Base-by-base conservation (phyloP, 768 basidiomycete genomes). In the Sarcomyxa edulis region DNA sequence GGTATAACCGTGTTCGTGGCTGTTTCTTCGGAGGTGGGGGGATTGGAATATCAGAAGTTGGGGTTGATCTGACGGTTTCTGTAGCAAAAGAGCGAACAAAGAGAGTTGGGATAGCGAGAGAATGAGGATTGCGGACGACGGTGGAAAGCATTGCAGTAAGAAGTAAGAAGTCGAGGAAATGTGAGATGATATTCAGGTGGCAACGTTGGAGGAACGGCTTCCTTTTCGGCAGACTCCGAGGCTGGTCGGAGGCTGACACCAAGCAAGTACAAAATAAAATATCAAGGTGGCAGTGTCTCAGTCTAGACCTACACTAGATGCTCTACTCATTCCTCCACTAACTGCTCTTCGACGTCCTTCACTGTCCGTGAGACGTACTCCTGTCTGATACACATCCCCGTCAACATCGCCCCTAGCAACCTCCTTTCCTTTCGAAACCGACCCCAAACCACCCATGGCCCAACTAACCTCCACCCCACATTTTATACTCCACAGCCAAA, bases 401-500 rank as follows among this genome's bases (percentile, higher is more conserved):
- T n/a, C n/a, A n/a, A n/a, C n/a, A n/a, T n/a, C n/a, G n/a, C n/a
- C n/a, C n/a, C n/a, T n/a, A n/a, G n/a, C n/a, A n/a, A n/a, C n/a
- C n/a, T 21, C 18, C 16, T 18, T 18, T 33, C 16, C 18, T 16
- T 16, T 33, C 7, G 35, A 12, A 5, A 31, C 33, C 11, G 48
- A 37, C 3, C 60, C 62, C 14, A 79, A 59, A 0, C 83, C 83
- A 4, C 76, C 74, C 7, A 87, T 54, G 9, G 83, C 86, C 93
- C 92, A 95, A 7, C 76, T 67, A 25, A 81, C 81, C 50, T 94
- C 81, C 16, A 92, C 54, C 15, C 84, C 75, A 32, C 85, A 81
- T 47, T 81, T 84, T 56, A 91, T 78, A 35, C 86, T 88, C 91
- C 91, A 96, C 11, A 92, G 52, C 88, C 88, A 97, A n/a, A 76